phyloP scores from a whole-genome alignment of 345 rosid genomes.

The Camelina neglecta region DNA sequence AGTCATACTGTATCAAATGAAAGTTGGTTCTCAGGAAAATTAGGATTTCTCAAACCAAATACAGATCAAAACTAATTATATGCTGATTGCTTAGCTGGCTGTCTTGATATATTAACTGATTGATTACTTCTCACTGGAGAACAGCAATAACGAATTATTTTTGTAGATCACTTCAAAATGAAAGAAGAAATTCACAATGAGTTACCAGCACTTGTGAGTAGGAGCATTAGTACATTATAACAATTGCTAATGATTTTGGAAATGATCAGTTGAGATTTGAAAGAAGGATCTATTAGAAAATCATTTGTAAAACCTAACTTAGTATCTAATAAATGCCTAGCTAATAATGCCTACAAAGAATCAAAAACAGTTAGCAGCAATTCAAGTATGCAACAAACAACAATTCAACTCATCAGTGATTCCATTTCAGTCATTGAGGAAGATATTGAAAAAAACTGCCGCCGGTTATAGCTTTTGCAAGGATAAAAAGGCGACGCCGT shows the following conservation, averaged over 20 bases:
- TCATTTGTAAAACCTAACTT: background rate
- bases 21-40: constrained; percentile 38
- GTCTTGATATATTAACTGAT: constrained; percentile 66
- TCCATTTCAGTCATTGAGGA: too few species aligned
- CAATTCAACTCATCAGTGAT: background rate
- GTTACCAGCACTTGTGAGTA: background rate
- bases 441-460: too few species aligned
- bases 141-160: background rate
- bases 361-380: background rate
- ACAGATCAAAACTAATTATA: constrained; percentile 54
- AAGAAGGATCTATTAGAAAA: background rate
- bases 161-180: background rate
- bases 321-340: background rate
- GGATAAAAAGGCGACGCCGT: background rate
- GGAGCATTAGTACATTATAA: background rate
- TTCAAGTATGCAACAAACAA: too few species aligned
- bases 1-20: constrained; percentile 11
- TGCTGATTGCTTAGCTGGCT: constrained; percentile 60
- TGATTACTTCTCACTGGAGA: constrained; percentile 47
- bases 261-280: background rate
- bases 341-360: background rate
- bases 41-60: constrained; percentile 54
- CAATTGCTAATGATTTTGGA: background rate
- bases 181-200: background rate
- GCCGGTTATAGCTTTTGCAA: too few species aligned